Evolutionary conservation across 192 early-diverging fungal genomes (phyloP), one percentile per base, ranked within the genome.

Genomic region (Rhizophlyctis rosea): DNA sequence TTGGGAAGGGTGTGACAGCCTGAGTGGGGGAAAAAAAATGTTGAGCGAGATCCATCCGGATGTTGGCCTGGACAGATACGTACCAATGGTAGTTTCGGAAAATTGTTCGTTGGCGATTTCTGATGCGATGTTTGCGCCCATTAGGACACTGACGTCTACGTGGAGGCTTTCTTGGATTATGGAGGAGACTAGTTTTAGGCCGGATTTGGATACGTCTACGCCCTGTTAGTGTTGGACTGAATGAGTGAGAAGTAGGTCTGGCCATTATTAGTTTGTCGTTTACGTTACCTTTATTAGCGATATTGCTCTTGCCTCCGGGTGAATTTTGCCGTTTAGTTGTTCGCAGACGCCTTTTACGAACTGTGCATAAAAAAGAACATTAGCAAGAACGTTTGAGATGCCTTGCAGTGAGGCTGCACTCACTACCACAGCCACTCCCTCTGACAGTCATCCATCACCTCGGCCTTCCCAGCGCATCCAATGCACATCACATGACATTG

Each of bases 51-150:
- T 54, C 28, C 11, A 9, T 13, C 24, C 13, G 23, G n/a, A n/a
- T 47, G 44, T 47, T 47, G 9, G 39, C 9, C 9, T 47, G 39
- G 39, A 13, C 39, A 47, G 24, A 52, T 23, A 52, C 56, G 21
- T 57, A 57, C 59, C 96, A 62, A 99, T 89, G 0, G 96, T 99
- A 3, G 93, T 89, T 65, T 99, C 96, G 71, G 90, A 94, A 78
- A 96, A 97, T 60, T 94, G 82, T 59, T 97, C 93, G 65, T 84
- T 78, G 1, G 95, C 95, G 35, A 99, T 90, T 68, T 96, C 96
- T 63, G 86, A 86, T 52, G 96, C 96, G 78, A 99, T 96, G 76
- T 99, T 99, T 56, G 95, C 96, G 57, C 96, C 96, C 77, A 88
- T 93, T 49, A 99, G 74, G 36, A 92, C 90, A 57, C 84, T 82